Base-by-base conservation (phyloP, 1,284 basidiomycete genomes). In the Puccinia hordei region DNA sequence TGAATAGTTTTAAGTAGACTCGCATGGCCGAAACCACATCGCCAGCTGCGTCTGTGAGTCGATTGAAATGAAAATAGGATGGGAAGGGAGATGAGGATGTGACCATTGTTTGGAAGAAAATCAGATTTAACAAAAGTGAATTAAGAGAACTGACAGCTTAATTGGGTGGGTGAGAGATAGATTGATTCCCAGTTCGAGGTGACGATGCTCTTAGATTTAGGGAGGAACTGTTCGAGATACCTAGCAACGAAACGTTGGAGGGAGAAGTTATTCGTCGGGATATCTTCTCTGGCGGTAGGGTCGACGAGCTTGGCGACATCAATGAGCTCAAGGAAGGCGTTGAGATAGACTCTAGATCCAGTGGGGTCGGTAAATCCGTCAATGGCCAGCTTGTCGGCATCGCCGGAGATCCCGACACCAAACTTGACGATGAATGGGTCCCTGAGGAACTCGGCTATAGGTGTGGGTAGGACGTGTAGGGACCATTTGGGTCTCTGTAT, bases 21-120 rank as follows among this genome's bases (percentile, higher is more conserved):
- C 75, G 30, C 49, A 77, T 77, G 4, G 65, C 75, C 19, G 63
- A 55, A 51, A 68, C 30, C 13, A 77, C 75, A 57, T 77, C 75
- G 30, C 55, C 41, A n/a, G 75, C 75, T 6, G 75, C 75, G 33
- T 77, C 75, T 77, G 27, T 12, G 27, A 35, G n/a, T 46, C 55
- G 30, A 49, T 41, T 69, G 27, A 8, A 63, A 15, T 63, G 30
- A 38, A 27, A 30, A 33, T 63, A 63, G 17, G 27, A 63, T 63
- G 61, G 22, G 61, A 15, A 19, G 30, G 61, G 19, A 38, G 27
- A 27, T 38, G 30, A 17, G 61, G 22, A n/a, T 19, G 61, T 41
- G 27, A 17, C 27, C 27, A 33, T 13, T 33, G 17, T 17, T 51
- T 9, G 22, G 17, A 51, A 55, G 19, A 55, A 55, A 55, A 24